These are phyloP conservation scores for Byssochlamys sp. DNA, from an alignment of 2,329 filamentous ascomycete species.

Conservation along the genomic window DNA sequence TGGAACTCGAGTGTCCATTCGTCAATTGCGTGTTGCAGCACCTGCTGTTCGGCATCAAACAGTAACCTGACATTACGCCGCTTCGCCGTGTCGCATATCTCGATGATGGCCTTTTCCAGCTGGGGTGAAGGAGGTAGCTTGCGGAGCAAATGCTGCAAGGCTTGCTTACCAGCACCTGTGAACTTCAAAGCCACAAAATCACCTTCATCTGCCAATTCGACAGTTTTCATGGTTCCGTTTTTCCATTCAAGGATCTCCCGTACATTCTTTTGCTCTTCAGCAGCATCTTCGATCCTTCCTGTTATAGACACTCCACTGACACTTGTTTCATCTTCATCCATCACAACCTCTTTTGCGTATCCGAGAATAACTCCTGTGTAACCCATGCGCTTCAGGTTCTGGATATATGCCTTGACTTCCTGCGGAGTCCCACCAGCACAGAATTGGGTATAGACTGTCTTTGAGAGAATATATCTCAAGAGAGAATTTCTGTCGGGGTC, in stretches of 20 bases:
- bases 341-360: conserved; percentile 72
- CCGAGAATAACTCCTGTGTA: conserved; percentile 76
- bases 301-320: neutral
- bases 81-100: conserved; percentile 63
- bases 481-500: conserved; percentile 67
- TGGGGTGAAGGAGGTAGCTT: conserved; percentile 53
- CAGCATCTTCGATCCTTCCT: conserved; percentile 3
- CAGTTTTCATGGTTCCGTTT: conserved; percentile 63
- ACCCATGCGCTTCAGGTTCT: conserved; percentile 60
- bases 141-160: conserved; percentile 57
- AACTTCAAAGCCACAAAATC: conserved; percentile 64
- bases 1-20: conserved; percentile 68
- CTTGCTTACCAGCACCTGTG: conserved; percentile 71
- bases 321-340: conserved; percentile 41
- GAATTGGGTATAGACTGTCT: conserved; percentile 84
- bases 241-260: conserved; percentile 50
- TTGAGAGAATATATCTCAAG: conserved; percentile 60
- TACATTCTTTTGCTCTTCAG: neutral
- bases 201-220: conserved; percentile 38
- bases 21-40: conserved; percentile 68
- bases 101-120: conserved; percentile 60
- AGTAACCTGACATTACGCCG: conserved; percentile 61
- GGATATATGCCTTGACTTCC: conserved; percentile 59
- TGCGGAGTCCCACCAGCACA: conserved; percentile 67
- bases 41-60: conserved; percentile 75